Conservation (phyloP, 148 eudicot genomes). For the Agrostemma githago region DNA sequence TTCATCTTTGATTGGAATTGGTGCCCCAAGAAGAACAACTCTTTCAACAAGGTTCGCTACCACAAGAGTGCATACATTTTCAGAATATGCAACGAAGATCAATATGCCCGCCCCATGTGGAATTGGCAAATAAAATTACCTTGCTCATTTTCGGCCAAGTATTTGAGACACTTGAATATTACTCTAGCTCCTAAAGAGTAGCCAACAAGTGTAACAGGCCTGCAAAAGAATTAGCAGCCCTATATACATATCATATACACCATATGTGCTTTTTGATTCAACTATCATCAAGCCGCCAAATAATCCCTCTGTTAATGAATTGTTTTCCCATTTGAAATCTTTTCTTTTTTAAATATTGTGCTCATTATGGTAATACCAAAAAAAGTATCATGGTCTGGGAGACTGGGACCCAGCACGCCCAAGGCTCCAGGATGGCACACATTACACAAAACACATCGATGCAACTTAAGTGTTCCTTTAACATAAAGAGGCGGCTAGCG, state of each 20-base stretch:
- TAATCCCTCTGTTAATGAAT: not conserved
- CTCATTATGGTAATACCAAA: not conserved
- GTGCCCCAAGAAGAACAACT: slow-evolving; percentile 95
- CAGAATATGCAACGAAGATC: not conserved
- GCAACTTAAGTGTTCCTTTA: not conserved
- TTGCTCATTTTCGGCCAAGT: slow-evolving; percentile 51
- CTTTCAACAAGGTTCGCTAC: slow-evolving; percentile 87
- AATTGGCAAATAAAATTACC: slow-evolving; percentile 33
- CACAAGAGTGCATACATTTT: slow-evolving; percentile 19
- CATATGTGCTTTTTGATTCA: not conserved
- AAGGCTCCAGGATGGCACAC: not conserved
- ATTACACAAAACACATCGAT: not conserved
- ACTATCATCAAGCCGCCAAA: slow-evolving; percentile 7
- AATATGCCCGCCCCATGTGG: not conserved
- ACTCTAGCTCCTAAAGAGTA: slow-evolving; percentile 98
- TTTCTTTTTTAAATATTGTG: not conserved
- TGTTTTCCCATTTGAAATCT: not conserved
- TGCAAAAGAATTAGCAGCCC: slow-evolving; percentile 33
- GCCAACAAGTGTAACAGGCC: slow-evolving; percentile 98
- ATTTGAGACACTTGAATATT: slow-evolving; percentile 82
- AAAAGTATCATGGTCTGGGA: not conserved
- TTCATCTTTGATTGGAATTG: slow-evolving; percentile 71
- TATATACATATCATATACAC: not conserved
- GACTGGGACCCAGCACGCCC: not conserved
- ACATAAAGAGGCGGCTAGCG: not conserved